Evolutionary conservation across 495 filamentous ascomycete genomes (phyloP), one percentile per base, ranked within the genome.

Genomic region (Cenococcum geophilum): DNA sequence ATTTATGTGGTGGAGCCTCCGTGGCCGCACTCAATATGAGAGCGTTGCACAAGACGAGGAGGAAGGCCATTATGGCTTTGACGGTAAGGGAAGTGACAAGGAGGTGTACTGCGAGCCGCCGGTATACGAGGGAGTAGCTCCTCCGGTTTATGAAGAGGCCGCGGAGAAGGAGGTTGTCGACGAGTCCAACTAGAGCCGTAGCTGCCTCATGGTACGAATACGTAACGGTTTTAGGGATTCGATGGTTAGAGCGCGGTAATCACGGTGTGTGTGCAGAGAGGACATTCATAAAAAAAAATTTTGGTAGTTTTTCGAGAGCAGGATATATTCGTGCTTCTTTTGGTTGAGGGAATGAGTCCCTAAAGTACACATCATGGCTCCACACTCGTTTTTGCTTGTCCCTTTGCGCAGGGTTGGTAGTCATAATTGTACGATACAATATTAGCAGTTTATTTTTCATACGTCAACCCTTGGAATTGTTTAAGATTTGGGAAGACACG

Each of bases 91-190:
- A 18, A 50, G 52, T 49, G 65, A 68, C 58, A 68, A 68, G 50
- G 49, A 65, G 59, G 59, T 59, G n/a, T 68, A 56, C 49, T 54
- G 54, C 22, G 59, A 62, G 14, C 66, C 65, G 45, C 66, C 66
- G 3, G 59, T 65, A 1, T 63, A 63, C 42, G 65, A 70, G 16
- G 58, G 49, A 9, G 59, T 58, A 27, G 68, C 64, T 6, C 68
- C 68, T 50, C 65, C 64, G 4, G 65, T 64, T 9, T 70, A 70
- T 49, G 68, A 70, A 47, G 64, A 64, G 59, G 61, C 61, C 50
- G 37, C 59, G 5, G 65, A 67, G 61, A 68, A 70, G 55, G 65
- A 70, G 50, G 67, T 68, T 12, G 62, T 68, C 49, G 36, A 60
- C 14, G 63, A 66, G 53, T 11, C 51, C 12, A 35, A 52, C 49